phyloP scores from a whole-genome alignment of 2,329 filamentous ascomycete genomes.

The Knoxdaviesia capensis region DNA sequence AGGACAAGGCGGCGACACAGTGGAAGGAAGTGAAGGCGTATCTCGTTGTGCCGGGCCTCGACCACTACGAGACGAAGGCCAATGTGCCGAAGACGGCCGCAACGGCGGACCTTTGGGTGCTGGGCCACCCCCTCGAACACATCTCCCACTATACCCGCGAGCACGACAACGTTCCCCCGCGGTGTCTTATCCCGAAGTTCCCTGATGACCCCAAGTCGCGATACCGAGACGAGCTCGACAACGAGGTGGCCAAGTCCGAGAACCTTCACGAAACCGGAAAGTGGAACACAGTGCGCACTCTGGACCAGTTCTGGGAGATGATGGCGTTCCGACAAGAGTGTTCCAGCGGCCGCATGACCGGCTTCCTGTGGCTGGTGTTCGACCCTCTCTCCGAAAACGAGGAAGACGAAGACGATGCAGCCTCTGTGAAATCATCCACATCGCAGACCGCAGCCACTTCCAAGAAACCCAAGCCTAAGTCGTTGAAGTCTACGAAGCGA shows the following conservation, averaged over 20 bases:
- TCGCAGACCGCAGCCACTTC: constrained; percentile 5
- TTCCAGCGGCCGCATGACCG: constrained; percentile 75
- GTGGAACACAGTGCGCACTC: constrained; percentile 66
- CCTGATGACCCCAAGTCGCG: constrained; percentile 91
- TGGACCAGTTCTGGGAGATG: constrained; percentile 97
- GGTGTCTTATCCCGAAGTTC: constrained; percentile 74
- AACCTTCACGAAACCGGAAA: constrained; percentile 36
- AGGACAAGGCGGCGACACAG: constrained; percentile 7
- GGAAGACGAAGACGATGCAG: constrained; percentile 4
- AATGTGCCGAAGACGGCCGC: constrained; percentile 42
- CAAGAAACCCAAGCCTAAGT: not conserved
- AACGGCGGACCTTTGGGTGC: constrained; percentile 38
- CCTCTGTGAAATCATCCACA: constrained; percentile 9
- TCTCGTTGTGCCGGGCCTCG: constrained; percentile 71
- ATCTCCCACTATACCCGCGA: constrained; percentile 43
- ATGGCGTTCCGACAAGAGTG: constrained; percentile 96
- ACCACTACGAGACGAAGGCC: constrained; percentile 57
- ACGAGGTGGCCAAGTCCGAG: constrained; percentile 45
- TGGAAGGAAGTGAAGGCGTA: constrained; percentile 48
- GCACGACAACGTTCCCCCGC: constrained; percentile 43
- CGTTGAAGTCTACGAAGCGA: not conserved
- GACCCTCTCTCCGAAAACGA: constrained; percentile 16
- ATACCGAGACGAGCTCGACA: constrained; percentile 75
- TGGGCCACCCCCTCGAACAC: constrained; percentile 49
- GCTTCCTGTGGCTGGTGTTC: constrained; percentile 87